phyloP scores from a whole-genome alignment of 1,139 yeast genomes.

The Scheffersomyces stambukii region DNA sequence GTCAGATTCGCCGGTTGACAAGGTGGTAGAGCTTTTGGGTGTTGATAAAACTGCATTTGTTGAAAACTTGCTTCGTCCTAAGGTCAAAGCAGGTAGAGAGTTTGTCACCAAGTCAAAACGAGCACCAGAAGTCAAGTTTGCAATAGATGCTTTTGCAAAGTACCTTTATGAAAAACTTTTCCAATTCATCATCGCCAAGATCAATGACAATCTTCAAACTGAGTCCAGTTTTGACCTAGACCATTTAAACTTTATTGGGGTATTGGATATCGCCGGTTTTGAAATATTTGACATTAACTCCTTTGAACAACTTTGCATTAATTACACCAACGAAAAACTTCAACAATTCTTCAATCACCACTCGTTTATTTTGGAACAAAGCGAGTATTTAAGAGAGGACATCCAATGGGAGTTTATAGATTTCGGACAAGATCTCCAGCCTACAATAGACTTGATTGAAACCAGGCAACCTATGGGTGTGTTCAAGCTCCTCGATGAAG shows the following conservation, averaged over 20 bases:
- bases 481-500: conserved; percentile 89
- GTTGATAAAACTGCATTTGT: conserved; percentile 57
- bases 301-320: conserved; percentile 94
- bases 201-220: conserved; percentile 61
- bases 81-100: conserved; percentile 90
- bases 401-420: conserved; percentile 96
- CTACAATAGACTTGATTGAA: conserved; percentile 90
- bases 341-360: conserved; percentile 98
- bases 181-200: conserved; percentile 68
- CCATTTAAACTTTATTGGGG: conserved; percentile 70
- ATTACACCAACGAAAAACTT: conserved; percentile 91
- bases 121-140: conserved; percentile 73
- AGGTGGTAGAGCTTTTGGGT: conserved; percentile 62
- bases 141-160: conserved; percentile 86
- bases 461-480: conserved; percentile 75
- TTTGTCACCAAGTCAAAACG: conserved; percentile 75
- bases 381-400: conserved; percentile 88
- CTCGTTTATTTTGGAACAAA: conserved; percentile 94
- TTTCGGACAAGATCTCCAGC: conserved; percentile 94
- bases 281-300: conserved; percentile 90
- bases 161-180: conserved; percentile 82
- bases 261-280: conserved; percentile 95
- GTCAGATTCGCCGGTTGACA: conserved; percentile 48
- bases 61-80: conserved; percentile 61
- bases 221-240: conserved; percentile 17